Evolutionary conservation across 257 asterid species (phyloP).

Genomic region (Rehmannia glutinosa): DNA sequence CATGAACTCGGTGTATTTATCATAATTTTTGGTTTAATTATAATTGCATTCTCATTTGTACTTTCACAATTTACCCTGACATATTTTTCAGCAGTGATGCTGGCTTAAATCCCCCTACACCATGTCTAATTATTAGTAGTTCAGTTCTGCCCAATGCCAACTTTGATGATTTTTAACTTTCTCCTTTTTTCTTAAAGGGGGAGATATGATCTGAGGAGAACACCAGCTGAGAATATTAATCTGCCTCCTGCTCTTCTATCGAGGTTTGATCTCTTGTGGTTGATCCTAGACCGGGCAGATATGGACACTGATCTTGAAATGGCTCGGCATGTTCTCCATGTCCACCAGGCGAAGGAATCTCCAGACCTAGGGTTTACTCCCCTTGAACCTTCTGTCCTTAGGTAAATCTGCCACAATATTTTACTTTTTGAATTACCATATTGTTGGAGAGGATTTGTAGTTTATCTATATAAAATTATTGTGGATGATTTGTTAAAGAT

Average conservation of each 20-base stretch:
- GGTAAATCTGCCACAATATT: slow-evolving; percentile 40
- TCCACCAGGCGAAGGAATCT: slow-evolving; percentile 87
- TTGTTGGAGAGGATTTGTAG: too few relatives aligned
- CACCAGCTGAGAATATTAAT: slow-evolving; percentile 97
- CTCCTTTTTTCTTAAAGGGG: slow-evolving; percentile 51
- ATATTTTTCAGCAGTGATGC: too few relatives aligned
- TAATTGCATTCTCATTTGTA: neutral
- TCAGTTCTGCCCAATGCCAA: slow-evolving; percentile 5
- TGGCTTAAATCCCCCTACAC: too few relatives aligned
- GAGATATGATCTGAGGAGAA: slow-evolving; percentile 88
- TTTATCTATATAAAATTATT: too few relatives aligned
- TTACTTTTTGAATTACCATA: neutral
- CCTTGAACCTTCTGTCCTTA: slow-evolving; percentile 82
- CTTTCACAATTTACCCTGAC: neutral
- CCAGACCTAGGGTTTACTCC: slow-evolving; percentile 98
- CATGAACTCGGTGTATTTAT: slow-evolving; percentile 8
- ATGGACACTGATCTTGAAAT: slow-evolving; percentile 95
- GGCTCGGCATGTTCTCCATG: slow-evolving; percentile 97
- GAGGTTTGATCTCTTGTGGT: slow-evolving; percentile 93
- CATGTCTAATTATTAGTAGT: too few relatives aligned
- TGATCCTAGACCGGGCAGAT: slow-evolving; percentile 94
- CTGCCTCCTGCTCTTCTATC: slow-evolving; percentile 97
- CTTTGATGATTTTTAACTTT: neutral
- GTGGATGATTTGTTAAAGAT: too few relatives aligned
- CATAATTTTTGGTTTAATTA: slow-evolving; percentile 6